Evolutionary conservation across 148 eudicot species (phyloP), one percentile per base, ranked within the genome.

Genomic region (Persicaria maculosa): DNA sequence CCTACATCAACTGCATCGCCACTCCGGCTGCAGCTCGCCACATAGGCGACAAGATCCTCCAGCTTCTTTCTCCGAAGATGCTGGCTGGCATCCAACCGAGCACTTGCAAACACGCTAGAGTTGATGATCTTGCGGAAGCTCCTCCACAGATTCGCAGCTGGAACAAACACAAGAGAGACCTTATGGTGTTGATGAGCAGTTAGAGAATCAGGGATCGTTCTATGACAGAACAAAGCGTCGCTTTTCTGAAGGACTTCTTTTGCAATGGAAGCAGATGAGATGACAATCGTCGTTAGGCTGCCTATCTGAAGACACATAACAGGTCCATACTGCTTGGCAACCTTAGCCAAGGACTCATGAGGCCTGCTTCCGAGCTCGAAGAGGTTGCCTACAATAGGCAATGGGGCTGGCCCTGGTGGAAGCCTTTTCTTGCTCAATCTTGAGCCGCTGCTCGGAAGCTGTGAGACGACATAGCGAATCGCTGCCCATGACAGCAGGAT

Each of bases 231-330:
- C n/a, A 5, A 44, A 10, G 44, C 58, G 15, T 72, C 58, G 9
- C 48, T 17, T 12, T 48, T 72, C 40, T 46, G 74, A 12, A 71
- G 74, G 55, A 72, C 74, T 14, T 72, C 17, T 25, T 52, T 72
- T 2, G 57, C 74, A 2, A 8, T 44, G 14, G 58, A 48, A 20
- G 57, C 52, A 10, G 74, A 72, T n/a, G 74, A 72, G 53, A 72
- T 9, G 15, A 48, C 58, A 6, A 50, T 3, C 9, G 74, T 72
- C 8, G 43, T 72, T 47, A 47, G 57, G 57, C 57, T 20, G 2
- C 74, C 74, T 72, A 72, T n/a, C 57, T 72, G 52, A 22, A 72
- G 74, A 72, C 44, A 47, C 74, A 50, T 72, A 4, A 72, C 55
- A 3, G 74, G 74, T 9, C 74, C 74, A 72, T 72, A 19, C 3